Conservation (phyloP, 2,329 filamentous ascomycete species). For the Simplicillium aogashimaense region DNA sequence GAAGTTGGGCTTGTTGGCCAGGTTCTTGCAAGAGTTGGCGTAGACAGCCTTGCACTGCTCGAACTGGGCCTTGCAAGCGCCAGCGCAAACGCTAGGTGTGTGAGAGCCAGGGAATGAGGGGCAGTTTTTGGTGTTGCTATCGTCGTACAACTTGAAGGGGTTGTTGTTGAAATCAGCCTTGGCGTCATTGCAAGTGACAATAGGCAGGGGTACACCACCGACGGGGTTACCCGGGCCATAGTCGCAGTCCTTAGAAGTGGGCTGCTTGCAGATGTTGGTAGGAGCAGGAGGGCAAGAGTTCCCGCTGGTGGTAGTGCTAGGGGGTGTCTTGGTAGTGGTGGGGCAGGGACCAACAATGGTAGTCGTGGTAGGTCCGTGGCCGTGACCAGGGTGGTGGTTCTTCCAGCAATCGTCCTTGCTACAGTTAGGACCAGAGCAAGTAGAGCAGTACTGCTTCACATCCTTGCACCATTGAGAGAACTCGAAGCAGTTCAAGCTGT, state of each 20-base stretch:
- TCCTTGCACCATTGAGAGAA: slow-evolving; percentile 39
- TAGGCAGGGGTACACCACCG: slow-evolving; percentile 39
- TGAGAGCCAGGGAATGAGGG: slow-evolving; percentile 28
- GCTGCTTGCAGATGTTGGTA: slow-evolving; percentile 43
- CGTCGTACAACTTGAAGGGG: slow-evolving; percentile 43
- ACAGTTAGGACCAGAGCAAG: slow-evolving; percentile 24
- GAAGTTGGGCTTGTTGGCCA: slow-evolving; percentile 16
- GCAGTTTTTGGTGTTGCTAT: slow-evolving; percentile 31
- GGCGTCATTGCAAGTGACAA: slow-evolving; percentile 45
- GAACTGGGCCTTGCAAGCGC: slow-evolving; percentile 44
- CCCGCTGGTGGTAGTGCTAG: slow-evolving; percentile 12
- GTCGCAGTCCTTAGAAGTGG: slow-evolving; percentile 46
- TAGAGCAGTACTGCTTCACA: slow-evolving; percentile 33
- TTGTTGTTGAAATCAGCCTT: slow-evolving; percentile 28
- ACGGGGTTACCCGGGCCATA: slow-evolving; percentile 56
- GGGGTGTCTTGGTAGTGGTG: slow-evolving; percentile 16
- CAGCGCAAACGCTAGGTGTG: slow-evolving; percentile 32
- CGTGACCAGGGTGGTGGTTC: slow-evolving; percentile 27
- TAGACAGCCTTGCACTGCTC: slow-evolving; percentile 37
- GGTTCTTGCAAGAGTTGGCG: slow-evolving; percentile 33
- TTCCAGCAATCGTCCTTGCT: slow-evolving; percentile 32
- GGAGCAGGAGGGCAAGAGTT: slow-evolving; percentile 32
- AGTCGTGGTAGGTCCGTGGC: slow-evolving; percentile 21
- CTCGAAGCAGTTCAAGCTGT: slow-evolving; percentile 36
- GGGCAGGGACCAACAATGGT: slow-evolving; percentile 23